Evolutionary conservation across 139 green algal genomes (phyloP), one percentile per base, ranked within the genome.

Genomic region (Dunaliella primolecta): DNA sequence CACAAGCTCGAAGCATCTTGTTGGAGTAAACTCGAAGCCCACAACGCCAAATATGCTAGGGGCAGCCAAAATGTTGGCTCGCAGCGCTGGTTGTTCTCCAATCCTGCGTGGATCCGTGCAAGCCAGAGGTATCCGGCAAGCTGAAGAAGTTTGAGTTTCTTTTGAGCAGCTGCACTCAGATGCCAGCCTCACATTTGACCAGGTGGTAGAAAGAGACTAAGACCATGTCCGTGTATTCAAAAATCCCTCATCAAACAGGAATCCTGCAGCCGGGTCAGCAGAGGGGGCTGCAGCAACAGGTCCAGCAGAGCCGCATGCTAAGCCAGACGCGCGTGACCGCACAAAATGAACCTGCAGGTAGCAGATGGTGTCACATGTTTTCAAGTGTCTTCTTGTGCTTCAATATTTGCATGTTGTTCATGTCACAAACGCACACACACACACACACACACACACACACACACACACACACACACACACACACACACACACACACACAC

Each of bases 401-500:
- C 46, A 15, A 7, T 64, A 64, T 64, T 64, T 64, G 46, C 46
- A 64, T 25, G 7, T 7, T 64, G 46, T 64, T 15, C 46, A 64
- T 25, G 15, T 15, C 46, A 7, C 15, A 83, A 23, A 78, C 72
- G 23, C 20, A 83, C 21, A 32, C 7, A 46, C 32, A n/a, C 77
- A 3, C 32, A n/a, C 32, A 21, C 77, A 7, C 32, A 3, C 32
- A n/a, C 77, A 3, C 32, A 3, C 32, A n/a, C 77, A 46, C 77
- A n/a, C 33, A n/a, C 77, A n/a, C 33, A n/a, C 77, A n/a, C 77
- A 81, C 77, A 46, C 77, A 81, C 77, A 55, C 77, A 81, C 77
- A 81, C 77, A 81, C 77, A 81, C 77, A 81, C 77, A 81, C 77
- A 81, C 33, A 55, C 77, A 81, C 77, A 81, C 77, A 81, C 77